Base-by-base conservation (phyloP, 1,139 yeast genomes). In the Yamadazyma diddensiae region DNA sequence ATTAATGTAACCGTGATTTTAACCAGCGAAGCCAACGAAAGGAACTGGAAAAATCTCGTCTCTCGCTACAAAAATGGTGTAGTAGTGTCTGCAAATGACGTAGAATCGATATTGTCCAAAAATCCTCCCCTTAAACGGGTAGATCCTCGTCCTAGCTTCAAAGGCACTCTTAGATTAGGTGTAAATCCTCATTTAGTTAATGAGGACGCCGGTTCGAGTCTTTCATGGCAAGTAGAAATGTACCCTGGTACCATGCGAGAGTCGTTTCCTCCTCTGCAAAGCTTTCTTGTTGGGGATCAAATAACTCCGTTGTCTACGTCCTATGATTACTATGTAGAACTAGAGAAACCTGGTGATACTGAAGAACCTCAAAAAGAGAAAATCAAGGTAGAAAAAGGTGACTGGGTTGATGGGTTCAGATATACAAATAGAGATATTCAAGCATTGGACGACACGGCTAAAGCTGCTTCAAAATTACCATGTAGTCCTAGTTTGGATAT, bases 181-280 rank as follows among this genome's bases (percentile, higher is more conserved):
- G 47, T 49, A 9, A 50, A 53, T 31, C 46, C 37, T 15, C 11
- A 13, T 13, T 15, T 14, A 5, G 22, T 32, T 8, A 15, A 13
- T 4, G 49, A 37, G 9, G 29, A 29, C 12, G 42, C 39, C 14
- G 43, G 43, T 6, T 6, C 25, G 5, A 8, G 5, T 5, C 23
- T 39, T 40, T 5, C 45, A 51, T 34, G 78, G n/a, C 55, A 59
- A 12, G 79, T 82, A 0, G 86, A 81, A 43, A 79, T 82, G 1
- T 84, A 62, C 45, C 85, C 92, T 0, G 82, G 82, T 4, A 71
- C 74, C 0, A 74, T 78, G 39, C 47, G 55, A 2, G 82, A 79
- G 4, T 49, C 57, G 9, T 33, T 50, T 6, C 49, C 55, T 9
- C 43, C 46, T 10, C 55, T 61, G n/a, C 67, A 62, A 35, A 64